phyloP scores from a whole-genome alignment of 441 rosid species.

The Dalechampia spathulata region DNA sequence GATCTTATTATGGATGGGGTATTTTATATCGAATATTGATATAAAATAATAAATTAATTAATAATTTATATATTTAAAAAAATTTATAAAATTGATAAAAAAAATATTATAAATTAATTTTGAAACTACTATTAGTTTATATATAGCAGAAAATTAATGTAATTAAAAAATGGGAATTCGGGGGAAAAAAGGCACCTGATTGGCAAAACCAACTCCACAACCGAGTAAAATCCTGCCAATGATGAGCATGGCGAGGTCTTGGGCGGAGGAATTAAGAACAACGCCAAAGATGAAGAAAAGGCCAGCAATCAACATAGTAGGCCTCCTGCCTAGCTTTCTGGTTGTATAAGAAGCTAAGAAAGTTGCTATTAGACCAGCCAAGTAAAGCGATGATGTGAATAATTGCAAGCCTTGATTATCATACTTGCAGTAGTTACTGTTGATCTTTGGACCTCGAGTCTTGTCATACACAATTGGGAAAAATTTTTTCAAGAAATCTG shows the following conservation, averaged over 20 bases:
- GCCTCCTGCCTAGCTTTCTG: too few species aligned
- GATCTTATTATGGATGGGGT: too few species aligned
- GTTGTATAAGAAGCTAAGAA: too few species aligned
- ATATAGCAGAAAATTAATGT: too few species aligned
- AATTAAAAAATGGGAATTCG: too few species aligned
- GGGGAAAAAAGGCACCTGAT: slow-evolving; percentile 65
- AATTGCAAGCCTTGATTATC: slow-evolving; percentile 80
- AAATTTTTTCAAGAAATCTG: slow-evolving; percentile 65
- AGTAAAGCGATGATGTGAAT: slow-evolving; percentile 83
- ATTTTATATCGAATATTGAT: too few species aligned
- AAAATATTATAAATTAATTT: too few species aligned
- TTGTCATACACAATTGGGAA: slow-evolving; percentile 57
- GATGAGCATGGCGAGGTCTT: slow-evolving; percentile 79
- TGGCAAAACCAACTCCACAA: slow-evolving; percentile 91
- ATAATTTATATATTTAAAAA: too few species aligned
- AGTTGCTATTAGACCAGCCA: slow-evolving; percentile 79
- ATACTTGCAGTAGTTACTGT: slow-evolving; percentile 79
- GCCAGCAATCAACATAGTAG: slow-evolving; percentile 85
- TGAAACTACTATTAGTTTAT: too few species aligned
- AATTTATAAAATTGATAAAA: too few species aligned
- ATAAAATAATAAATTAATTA: too few species aligned
- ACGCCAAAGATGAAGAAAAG: slow-evolving; percentile 66
- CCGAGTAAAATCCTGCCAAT: slow-evolving; percentile 79
- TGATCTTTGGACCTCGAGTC: slow-evolving; percentile 16
- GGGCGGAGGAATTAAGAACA: slow-evolving; percentile 57